A percentile compares a stretch with the other conserved stretches of the same genome.
Conservation (phyloP, 2,329 filamentous ascomycete genomes). For the Neonectria coccinea region DNA sequence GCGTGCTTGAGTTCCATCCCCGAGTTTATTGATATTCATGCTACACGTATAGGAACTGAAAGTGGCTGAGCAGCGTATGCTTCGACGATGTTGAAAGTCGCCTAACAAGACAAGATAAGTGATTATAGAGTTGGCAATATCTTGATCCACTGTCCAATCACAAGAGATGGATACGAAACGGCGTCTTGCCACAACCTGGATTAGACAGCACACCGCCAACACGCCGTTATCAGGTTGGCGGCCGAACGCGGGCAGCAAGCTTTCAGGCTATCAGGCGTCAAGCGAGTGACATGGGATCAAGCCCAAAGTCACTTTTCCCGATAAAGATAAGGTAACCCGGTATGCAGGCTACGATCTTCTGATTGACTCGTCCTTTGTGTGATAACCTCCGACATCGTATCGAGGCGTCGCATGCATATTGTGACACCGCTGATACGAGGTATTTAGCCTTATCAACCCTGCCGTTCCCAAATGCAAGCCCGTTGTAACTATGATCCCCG, state of each 20-base stretch:
- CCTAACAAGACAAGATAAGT: no score
- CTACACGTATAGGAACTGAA: background rate
- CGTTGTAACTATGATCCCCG: no score
- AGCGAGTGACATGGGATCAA: background rate
- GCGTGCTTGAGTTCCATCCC: no score
- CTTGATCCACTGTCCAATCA: background rate
- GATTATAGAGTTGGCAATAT: no score
- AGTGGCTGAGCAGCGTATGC: background rate
- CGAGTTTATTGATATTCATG: background rate
- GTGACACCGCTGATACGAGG: background rate
- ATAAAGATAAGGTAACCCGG: background rate
- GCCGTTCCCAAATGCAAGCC: background rate
- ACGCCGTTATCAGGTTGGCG: background rate
- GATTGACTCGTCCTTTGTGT: background rate
- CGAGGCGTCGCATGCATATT: background rate
- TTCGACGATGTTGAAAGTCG: no score
- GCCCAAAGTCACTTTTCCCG: background rate
- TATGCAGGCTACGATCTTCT: background rate
- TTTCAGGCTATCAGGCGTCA: background rate
- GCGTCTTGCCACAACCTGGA: no score
- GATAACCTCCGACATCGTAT: constrained; percentile 1
- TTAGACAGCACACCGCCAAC: background rate
- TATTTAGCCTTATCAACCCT: background rate
- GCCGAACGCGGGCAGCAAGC: background rate
- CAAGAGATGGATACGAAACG: background rate